Base-by-base conservation (phyloP, 225 moss, liverwort and hornwort genomes). In the Lunularia cruciata region DNA sequence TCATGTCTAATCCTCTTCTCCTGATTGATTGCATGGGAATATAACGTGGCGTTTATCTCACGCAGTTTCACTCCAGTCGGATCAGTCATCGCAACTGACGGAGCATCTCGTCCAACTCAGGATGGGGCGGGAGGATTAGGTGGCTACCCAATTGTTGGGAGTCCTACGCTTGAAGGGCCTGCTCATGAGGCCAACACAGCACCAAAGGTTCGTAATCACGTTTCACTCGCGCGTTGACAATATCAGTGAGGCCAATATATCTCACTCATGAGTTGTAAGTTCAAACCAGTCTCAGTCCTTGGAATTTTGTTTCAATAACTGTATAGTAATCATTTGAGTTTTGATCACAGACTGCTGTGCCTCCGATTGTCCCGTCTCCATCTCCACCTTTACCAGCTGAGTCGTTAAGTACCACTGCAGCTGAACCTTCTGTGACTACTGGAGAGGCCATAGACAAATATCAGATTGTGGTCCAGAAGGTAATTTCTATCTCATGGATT, bases 361-460 rank as follows among this genome's bases (percentile, higher is more conserved):
- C 76, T 26, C 76, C 74, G 19, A 72, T 76, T 78, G 76, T 65
- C 68, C 79, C 77, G n/a, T 63, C 88, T 52, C 63, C 84, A 18
- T 68, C 89, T 64, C 78, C 89, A 36, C 73, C 86, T 19, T 70
- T 71, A 67, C 69, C 78, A 20, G 74, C 71, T 36, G 94, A 94
- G 62, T 83, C 85, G 52, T 70, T 83, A 63, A 79, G 75, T 52
- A 62, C 75, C 47, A 32, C 87, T 70, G 60, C 63, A 65, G 79
- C 79, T 51, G 94, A 94, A 32, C 86, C 84, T 64, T 87, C 89
- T 5, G 58, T 90, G 35, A 84, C 73, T 22, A 90, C 90, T 54
- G 90, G 94, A 71, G 94, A 94, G 64, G 90, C 86, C 47, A 80
- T 94, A 71, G 90, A 94, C 42, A 91, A 87, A 77, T 94, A 86